phyloP scores from a whole-genome alignment of 495 filamentous ascomycete genomes.

The Xylaria palmicola region DNA sequence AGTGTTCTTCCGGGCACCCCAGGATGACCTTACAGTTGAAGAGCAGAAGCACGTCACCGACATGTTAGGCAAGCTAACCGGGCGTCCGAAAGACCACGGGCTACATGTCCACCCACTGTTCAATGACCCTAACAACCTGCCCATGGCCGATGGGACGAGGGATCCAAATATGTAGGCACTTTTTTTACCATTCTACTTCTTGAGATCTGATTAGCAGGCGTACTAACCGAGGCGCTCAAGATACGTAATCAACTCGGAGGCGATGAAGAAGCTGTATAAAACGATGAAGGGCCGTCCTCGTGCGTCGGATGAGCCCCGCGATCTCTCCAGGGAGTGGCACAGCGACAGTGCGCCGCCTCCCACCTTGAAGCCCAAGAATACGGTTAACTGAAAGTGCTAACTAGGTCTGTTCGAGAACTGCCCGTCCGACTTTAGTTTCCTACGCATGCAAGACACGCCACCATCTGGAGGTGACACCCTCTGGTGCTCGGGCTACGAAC shows the following conservation, averaged over 20 bases:
- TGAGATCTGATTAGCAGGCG: not conserved
- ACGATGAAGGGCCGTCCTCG: constrained; percentile 38
- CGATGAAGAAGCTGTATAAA: constrained; percentile 43
- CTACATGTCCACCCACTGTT: constrained; percentile 45
- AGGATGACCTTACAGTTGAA: constrained; percentile 39
- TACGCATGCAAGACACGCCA: constrained; percentile 42
- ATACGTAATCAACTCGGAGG: constrained; percentile 49
- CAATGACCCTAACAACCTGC: constrained; percentile 43
- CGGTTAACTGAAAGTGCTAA: not conserved
- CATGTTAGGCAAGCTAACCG: constrained; percentile 39
- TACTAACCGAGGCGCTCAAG: constrained; percentile 13
- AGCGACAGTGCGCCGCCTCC: constrained; percentile 35
- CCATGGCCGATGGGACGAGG: constrained; percentile 40
- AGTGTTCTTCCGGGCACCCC: constrained; percentile 53
- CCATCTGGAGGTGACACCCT: constrained; percentile 44
- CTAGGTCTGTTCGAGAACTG: constrained; percentile 38
- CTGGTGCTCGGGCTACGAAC: constrained; percentile 46
- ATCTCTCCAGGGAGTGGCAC: constrained; percentile 45
- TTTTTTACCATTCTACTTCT: not conserved
- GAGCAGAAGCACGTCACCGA: constrained; percentile 43
- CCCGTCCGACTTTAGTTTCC: constrained; percentile 40
- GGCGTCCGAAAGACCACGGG: constrained; percentile 42
- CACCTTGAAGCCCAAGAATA: not conserved
- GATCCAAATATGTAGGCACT: constrained; percentile 35
- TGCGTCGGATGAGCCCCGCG: constrained; percentile 32